Base-by-base conservation (phyloP, 768 basidiomycete species). In the Leccinum uliginosum region DNA sequence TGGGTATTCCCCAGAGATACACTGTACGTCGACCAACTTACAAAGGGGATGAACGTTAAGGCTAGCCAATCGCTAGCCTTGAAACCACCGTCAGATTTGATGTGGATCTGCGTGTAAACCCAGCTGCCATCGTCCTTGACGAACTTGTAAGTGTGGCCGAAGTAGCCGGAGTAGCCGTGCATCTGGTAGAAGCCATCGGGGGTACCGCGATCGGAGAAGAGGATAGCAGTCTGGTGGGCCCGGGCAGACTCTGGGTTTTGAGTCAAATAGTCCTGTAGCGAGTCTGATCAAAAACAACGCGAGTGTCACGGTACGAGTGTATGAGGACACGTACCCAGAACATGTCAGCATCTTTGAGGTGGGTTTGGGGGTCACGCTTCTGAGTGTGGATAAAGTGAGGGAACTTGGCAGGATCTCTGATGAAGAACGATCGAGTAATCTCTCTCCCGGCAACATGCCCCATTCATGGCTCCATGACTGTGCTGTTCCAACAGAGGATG, bases 161-260 rank as follows among this genome's bases (percentile, higher is more conserved):
- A n/a, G n/a, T n/a, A n/a, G n/a, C n/a, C 91, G 50, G 90, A 91
- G 79, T 94, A 97, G 3, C 93, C 95, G 74, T 98, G 91, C 84
- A 85, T 78, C 59, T 86, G 77, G 74, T 90, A 85, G 76, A 77
- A 94, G 19, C 84, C 93, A 73, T 86, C 87, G 59, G 96, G 95
- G 55, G 93, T 97, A 48, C 92, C 88, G 66, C 95, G 91, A 74
- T 98, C 95, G n/a, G 90, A 90, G 78, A 97, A 87, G 57, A 92
- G 80, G 71, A 95, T 95, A 82, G 91, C 80, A 65, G 91, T 77
- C 74, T 93, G 91, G 72, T 93, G 90, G 57, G n/a, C n/a, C n/a
- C n/a, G n/a, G n/a, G 89, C 90, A 19, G 91, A 89, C 75, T 94
- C 91, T 10, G 91, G 89, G 75, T 91, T 92, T 71, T 91, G 85